Evolutionary conservation across 2,329 filamentous ascomycete genomes (phyloP).

Genomic region (Microthyrium microscopicum): DNA sequence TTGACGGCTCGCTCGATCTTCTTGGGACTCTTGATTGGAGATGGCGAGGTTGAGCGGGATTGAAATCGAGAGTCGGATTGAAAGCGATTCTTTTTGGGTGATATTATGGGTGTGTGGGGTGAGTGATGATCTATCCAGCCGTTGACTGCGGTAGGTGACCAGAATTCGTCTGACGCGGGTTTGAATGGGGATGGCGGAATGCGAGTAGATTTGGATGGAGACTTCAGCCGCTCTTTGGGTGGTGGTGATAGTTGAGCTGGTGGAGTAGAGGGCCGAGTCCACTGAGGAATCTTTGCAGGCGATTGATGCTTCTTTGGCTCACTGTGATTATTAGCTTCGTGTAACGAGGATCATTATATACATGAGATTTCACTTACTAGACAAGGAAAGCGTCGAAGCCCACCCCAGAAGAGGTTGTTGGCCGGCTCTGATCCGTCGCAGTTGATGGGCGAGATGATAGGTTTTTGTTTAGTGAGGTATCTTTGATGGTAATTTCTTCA

Average conservation of each 20-base stretch:
- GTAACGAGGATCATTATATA: background rate
- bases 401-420: slow-evolving; percentile 3
- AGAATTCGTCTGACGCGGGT: slow-evolving; percentile 40
- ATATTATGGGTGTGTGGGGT: slow-evolving; percentile 30
- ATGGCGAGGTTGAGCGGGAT: slow-evolving; percentile 6
- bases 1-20: slow-evolving; percentile 2
- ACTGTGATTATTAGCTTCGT: background rate
- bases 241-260: slow-evolving; percentile 3
- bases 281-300: background rate
- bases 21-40: slow-evolving; percentile 5
- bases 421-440: no score
- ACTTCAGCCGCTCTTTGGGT: slow-evolving; percentile 20
- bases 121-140: slow-evolving; percentile 49
- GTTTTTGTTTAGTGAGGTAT: background rate
- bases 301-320: slow-evolving; percentile 2
- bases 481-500: no score
- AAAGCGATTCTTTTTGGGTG: slow-evolving; percentile 17
- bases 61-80: slow-evolving; percentile 1
- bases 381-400: slow-evolving; percentile 6
- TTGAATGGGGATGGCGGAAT: slow-evolving; percentile 40
- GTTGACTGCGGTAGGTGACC: slow-evolving; percentile 41
- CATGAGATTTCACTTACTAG: slow-evolving; percentile 2
- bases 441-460: background rate
- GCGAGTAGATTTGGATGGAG: slow-evolving; percentile 27
- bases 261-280: background rate